These are phyloP conservation scores for Trichoderma sp. DNA, from an alignment of 2,329 filamentous ascomycete species.

Conservation along the genomic window DNA sequence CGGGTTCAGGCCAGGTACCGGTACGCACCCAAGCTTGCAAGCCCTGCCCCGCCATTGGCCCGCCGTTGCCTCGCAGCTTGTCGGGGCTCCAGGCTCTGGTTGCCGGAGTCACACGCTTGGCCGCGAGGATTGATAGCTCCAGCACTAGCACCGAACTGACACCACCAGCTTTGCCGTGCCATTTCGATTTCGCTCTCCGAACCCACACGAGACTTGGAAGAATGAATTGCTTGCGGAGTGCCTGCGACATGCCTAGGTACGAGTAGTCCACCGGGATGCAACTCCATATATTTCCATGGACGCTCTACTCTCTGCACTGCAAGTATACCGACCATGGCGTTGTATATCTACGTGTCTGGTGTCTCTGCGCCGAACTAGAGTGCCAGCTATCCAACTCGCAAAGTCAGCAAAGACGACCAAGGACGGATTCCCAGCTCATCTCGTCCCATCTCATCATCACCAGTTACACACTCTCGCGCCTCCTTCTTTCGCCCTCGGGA, in stretches of 20 bases:
- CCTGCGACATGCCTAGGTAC: neutral
- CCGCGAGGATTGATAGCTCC: neutral
- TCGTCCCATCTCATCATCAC: neutral
- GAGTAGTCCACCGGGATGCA: neutral
- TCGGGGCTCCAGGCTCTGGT: slow-evolving; percentile 15
- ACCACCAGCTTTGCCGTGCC: slow-evolving; percentile 2
- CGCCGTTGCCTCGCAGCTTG: neutral
- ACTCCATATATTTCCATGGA: neutral
- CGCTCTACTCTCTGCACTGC: neutral
- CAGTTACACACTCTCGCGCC: neutral
- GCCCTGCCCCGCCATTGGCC: slow-evolving; percentile 15
- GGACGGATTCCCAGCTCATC: neutral
- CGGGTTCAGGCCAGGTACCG: neutral
- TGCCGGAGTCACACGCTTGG: slow-evolving; percentile 16
- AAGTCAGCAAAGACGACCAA: neutral
- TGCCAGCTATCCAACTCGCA: neutral
- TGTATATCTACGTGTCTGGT: neutral
- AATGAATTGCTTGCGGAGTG: neutral
- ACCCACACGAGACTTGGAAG: neutral
- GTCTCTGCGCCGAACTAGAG: neutral
- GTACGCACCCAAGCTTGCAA: neutral
- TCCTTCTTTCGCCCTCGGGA: neutral
- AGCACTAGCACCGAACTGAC: neutral
- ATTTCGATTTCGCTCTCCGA: neutral
- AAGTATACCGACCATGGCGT: no score